Evolutionary conservation across 208 protist genomes (phyloP).

Genomic region (Sergeia podlipaevii): DNA sequence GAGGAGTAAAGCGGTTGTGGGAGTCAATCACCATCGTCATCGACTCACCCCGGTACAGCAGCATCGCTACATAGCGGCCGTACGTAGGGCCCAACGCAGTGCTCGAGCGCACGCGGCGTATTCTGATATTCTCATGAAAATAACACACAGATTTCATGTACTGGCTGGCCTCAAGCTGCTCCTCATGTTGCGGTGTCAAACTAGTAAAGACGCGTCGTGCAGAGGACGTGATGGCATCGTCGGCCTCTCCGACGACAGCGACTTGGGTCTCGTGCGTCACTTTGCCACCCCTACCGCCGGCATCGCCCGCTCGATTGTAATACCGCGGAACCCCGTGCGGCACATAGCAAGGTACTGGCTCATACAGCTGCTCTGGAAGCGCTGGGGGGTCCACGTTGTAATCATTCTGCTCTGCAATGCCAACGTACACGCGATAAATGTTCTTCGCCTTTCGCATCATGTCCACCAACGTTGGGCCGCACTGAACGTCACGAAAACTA

Average conservation of each 20-base stretch:
- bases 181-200: slow-evolving; percentile 1
- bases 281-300: neutral
- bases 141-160: slow-evolving; percentile 37
- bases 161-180: neutral
- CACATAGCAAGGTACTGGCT: slow-evolving; percentile 7
- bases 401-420: slow-evolving; percentile 80
- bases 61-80: slow-evolving; percentile 78
- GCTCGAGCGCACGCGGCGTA: slow-evolving; percentile 35
- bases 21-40: slow-evolving; percentile 74
- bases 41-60: slow-evolving; percentile 77
- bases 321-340: too few species aligned
- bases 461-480: slow-evolving; percentile 65
- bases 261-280: neutral
- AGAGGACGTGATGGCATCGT: slow-evolving; percentile 1
- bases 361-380: slow-evolving; percentile 12
- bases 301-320: neutral
- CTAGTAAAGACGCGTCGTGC: neutral
- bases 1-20: slow-evolving; percentile 69
- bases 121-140: slow-evolving; percentile 41
- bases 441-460: slow-evolving; percentile 64
- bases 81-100: slow-evolving; percentile 73
- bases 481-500: slow-evolving; percentile 87
- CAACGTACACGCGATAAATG: slow-evolving; percentile 66
- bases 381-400: slow-evolving; percentile 44
- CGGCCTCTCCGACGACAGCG: slow-evolving; percentile 7